Percentiles rank a stretch among this genome's conserved stretches.
phyloP scores from a whole-genome alignment of 2,329 filamentous ascomycete genomes.

The Stagonosporopsis rhizophila region DNA sequence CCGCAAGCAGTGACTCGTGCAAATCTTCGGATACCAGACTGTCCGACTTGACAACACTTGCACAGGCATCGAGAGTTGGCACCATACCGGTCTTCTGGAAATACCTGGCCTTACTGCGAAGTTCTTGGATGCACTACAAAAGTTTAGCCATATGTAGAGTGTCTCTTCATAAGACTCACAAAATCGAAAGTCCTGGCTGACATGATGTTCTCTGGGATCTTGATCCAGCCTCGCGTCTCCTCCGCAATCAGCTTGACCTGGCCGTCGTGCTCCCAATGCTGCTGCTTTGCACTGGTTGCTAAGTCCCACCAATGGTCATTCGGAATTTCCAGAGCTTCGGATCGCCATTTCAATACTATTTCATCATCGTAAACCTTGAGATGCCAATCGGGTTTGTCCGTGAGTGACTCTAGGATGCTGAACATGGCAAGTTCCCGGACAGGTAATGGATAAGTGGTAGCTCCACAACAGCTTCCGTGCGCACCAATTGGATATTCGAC shows the following conservation, averaged over 20 bases:
- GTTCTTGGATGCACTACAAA: slow-evolving; percentile 48
- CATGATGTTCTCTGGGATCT: background rate
- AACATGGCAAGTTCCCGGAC: slow-evolving; percentile 52
- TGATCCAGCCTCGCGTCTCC: background rate
- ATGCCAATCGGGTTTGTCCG: slow-evolving; percentile 52
- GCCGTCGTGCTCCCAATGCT: slow-evolving; percentile 8
- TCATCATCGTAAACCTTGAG: slow-evolving; percentile 49
- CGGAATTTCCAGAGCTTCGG: slow-evolving; percentile 31
- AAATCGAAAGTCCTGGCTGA: background rate
- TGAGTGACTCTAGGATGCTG: slow-evolving; percentile 49
- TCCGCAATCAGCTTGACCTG: background rate
- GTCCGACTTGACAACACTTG: slow-evolving; percentile 59
- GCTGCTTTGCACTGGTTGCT: slow-evolving; percentile 14
- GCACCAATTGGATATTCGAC: slow-evolving; percentile 25
- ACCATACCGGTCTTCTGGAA: slow-evolving; percentile 41
- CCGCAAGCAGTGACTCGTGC: slow-evolving; percentile 51
- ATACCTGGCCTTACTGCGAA: slow-evolving; percentile 58
- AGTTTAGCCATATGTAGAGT: background rate
- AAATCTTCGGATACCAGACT: slow-evolving; percentile 48
- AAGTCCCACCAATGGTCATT: slow-evolving; percentile 23
- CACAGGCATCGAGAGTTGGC: slow-evolving; percentile 16
- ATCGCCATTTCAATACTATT: slow-evolving; percentile 34
- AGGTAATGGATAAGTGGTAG: slow-evolving; percentile 27
- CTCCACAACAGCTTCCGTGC: slow-evolving; percentile 14
- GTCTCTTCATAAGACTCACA: background rate